A percentile compares a stretch with the other conserved stretches of the same genome.
phyloP scores from a whole-genome alignment of 768 basidiomycete genomes.

The Collybiopsis luxurians region DNA sequence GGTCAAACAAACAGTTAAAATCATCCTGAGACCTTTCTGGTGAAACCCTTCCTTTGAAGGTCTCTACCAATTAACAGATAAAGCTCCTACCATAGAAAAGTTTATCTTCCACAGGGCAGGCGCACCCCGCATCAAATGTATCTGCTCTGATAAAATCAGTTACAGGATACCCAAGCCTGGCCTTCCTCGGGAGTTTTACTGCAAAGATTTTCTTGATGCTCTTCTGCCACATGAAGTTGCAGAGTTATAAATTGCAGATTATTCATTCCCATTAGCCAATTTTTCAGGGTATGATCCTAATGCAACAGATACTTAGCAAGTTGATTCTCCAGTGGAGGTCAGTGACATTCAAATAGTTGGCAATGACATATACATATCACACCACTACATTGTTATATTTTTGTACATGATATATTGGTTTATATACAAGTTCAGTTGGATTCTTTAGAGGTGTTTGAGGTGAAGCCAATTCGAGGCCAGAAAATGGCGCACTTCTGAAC shows the following conservation, averaged over 20 bases:
- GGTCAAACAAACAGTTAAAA: neutral
- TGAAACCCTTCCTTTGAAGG: neutral
- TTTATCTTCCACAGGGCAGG: neutral
- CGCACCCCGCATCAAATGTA: neutral
- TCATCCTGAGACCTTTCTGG: neutral
- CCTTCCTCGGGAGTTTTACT: neutral
- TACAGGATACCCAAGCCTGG: neutral
- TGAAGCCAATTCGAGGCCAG: no score
- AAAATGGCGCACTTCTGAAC: no score
- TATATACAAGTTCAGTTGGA: no score
- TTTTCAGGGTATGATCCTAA: neutral
- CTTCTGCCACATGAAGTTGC: neutral
- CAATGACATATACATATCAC: no score
- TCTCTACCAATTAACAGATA: neutral
- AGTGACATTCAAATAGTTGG: no score
- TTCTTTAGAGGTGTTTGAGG: no score
- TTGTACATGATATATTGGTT: no score
- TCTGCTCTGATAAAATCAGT: neutral
- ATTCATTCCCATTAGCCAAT: neutral
- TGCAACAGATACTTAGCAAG: no score
- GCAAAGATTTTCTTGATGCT: neutral
- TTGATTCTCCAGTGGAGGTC: no score
- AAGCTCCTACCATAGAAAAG: neutral
- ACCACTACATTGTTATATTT: no score
- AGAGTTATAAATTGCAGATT: neutral